phyloP scores from a whole-genome alignment of 768 basidiomycete species.

The Phylloporus scabripes region DNA sequence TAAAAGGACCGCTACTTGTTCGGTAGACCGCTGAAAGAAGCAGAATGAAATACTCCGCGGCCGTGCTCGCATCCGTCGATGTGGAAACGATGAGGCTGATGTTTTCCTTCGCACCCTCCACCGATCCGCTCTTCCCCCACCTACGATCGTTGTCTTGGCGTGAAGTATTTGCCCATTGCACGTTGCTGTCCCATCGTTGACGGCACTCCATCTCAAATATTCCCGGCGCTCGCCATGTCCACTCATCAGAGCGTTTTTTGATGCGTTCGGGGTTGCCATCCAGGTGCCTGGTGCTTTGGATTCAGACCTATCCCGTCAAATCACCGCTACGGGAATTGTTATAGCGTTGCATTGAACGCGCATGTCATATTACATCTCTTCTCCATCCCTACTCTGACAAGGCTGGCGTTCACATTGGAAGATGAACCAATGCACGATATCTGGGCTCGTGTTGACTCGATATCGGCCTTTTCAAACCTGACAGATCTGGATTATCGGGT shows the following conservation, averaged over 20 bases:
- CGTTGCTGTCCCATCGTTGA: neutral
- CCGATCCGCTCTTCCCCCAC: neutral
- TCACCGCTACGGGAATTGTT: neutral
- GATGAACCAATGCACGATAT: no score
- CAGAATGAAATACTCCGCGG: no score
- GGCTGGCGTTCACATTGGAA: neutral
- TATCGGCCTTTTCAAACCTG: neutral
- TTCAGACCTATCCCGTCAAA: no score
- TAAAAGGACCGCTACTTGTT: no score
- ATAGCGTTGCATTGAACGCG: neutral
- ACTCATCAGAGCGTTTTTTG: no score
- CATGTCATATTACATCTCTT: neutral
- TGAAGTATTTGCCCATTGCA: neutral
- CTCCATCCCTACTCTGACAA: neutral
- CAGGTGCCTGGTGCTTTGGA: no score
- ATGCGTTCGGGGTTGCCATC: no score
- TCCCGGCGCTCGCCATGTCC: no score
- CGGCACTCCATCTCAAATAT: neutral
- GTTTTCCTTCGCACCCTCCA: neutral
- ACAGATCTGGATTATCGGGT: neutral
- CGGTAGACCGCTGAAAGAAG: no score
- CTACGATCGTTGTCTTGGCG: neutral
- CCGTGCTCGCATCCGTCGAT: neutral
- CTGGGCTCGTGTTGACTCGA: neutral
- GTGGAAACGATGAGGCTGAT: neutral